phyloP scores from a whole-genome alignment of 2,329 filamentous ascomycete genomes.

The Stemphylium beticola region DNA sequence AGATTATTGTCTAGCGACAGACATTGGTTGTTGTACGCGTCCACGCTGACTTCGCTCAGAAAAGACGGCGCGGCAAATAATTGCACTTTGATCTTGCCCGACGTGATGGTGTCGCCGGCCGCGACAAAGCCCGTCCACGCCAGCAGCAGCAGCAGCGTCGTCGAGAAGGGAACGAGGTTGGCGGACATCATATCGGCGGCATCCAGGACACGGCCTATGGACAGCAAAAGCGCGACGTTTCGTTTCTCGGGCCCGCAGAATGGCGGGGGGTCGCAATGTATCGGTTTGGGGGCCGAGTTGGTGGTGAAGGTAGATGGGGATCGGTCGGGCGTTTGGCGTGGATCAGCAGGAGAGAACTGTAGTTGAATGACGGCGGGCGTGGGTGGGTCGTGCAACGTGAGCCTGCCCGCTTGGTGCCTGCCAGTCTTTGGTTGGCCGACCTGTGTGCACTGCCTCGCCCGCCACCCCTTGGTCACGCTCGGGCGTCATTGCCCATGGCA shows the following conservation, averaged over 20 bases:
- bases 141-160: conserved; percentile 10
- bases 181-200: conserved; percentile 16
- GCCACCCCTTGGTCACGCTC: not conserved
- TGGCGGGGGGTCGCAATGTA: not conserved
- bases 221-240: not conserved
- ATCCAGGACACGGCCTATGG: not conserved
- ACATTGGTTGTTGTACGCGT: conserved; percentile 39
- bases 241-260: not conserved
- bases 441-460: not conserved
- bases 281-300: not conserved
- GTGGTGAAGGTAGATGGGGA: not conserved
- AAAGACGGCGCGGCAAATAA: conserved; percentile 43
- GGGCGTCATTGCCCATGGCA: not conserved
- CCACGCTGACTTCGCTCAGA: conserved; percentile 39
- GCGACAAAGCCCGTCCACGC: conserved; percentile 6
- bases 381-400: not conserved
- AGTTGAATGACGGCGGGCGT: not conserved
- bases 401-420: too few relatives aligned
- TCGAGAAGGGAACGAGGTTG: conserved; percentile 3
- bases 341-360: conserved; percentile 8
- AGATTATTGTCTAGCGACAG: conserved; percentile 43
- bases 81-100: conserved; percentile 42
- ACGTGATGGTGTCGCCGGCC: conserved; percentile 29
- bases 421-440: not conserved
- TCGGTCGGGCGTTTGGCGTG: not conserved